phyloP scores from a whole-genome alignment of 1,139 yeast species.

The Suhomyces anneliseae region DNA sequence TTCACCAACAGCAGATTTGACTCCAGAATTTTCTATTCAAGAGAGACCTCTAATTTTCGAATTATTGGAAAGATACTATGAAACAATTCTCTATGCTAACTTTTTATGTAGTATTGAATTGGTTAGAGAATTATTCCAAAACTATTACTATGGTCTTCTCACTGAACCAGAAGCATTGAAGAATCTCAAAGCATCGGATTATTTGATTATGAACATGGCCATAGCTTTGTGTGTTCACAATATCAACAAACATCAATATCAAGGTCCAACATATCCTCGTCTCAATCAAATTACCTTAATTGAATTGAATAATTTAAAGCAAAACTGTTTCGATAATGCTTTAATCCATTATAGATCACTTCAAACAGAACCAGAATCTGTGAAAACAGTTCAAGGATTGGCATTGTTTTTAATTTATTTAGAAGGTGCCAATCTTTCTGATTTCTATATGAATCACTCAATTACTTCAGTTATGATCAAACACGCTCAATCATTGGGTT shows the following conservation, averaged over 20 bases:
- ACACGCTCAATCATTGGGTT: slow-evolving; percentile 22
- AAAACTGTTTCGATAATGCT: slow-evolving; percentile 19
- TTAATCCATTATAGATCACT: slow-evolving; percentile 23
- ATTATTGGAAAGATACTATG: slow-evolving; percentile 9
- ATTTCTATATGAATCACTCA: slow-evolving; percentile 23
- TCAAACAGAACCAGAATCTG: slow-evolving; percentile 21
- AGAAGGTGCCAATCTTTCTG: slow-evolving; percentile 25
- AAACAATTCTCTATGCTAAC: slow-evolving; percentile 4
- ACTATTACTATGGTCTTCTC: slow-evolving; percentile 10
- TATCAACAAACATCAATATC: not conserved
- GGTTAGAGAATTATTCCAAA: slow-evolving; percentile 10
- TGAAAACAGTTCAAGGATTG: slow-evolving; percentile 25
- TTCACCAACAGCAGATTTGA: not conserved
- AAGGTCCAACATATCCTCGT: slow-evolving; percentile 3
- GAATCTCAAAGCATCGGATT: slow-evolving; percentile 16
- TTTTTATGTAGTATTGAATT: slow-evolving; percentile 8
- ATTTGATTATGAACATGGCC: slow-evolving; percentile 19
- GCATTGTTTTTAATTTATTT: slow-evolving; percentile 23
- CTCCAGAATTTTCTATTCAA: slow-evolving; percentile 3
- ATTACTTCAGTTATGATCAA: slow-evolving; percentile 23
- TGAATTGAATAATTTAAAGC: slow-evolving; percentile 7
- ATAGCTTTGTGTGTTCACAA: slow-evolving; percentile 15
- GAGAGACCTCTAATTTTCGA: slow-evolving; percentile 10
- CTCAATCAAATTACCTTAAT: not conserved
- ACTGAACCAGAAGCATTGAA: slow-evolving; percentile 7